phyloP scores from a whole-genome alignment of 257 asterid genomes.

The Verbascum thapsus region DNA sequence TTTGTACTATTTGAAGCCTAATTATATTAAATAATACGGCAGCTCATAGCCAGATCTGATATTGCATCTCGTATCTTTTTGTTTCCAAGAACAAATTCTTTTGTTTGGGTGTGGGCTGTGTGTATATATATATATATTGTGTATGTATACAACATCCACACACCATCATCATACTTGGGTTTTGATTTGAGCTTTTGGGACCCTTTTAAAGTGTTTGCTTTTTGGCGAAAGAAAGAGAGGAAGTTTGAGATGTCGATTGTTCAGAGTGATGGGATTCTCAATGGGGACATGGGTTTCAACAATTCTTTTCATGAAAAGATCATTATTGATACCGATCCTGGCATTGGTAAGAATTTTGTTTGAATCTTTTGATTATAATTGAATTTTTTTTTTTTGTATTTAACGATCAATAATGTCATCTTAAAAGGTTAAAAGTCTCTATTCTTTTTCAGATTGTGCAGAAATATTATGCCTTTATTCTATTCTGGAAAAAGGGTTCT shows the following conservation, averaged over 20 bases:
- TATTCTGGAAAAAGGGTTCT: background rate
- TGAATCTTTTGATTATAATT: background rate
- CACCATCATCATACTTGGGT: slow-evolving; percentile 7
- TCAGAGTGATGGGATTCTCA: slow-evolving; percentile 32
- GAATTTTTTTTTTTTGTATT: background rate
- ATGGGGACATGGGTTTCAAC: slow-evolving; percentile 32
- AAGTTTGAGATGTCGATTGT: slow-evolving; percentile 43
- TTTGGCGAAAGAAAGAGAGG: slow-evolving; percentile 14
- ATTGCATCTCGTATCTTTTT: slow-evolving; percentile 23
- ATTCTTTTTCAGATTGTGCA: background rate
- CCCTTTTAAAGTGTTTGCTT: slow-evolving; percentile 15
- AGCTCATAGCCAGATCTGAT: slow-evolving; percentile 35
- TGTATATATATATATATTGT: background rate
- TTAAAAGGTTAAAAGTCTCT: background rate
- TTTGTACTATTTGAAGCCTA: background rate
- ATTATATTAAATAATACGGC: background rate
- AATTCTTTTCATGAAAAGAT: slow-evolving; percentile 41
- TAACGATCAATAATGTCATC: background rate
- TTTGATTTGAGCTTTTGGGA: slow-evolving; percentile 26
- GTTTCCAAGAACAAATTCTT: background rate
- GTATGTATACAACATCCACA: background rate
- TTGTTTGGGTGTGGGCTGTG: background rate
- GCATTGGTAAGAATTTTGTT: slow-evolving; percentile 48
- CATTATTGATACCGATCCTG: slow-evolving; percentile 70
- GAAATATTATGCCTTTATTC: background rate